phyloP scores from a whole-genome alignment of 73 alveolate species.

The Effrenium voratum region DNA sequence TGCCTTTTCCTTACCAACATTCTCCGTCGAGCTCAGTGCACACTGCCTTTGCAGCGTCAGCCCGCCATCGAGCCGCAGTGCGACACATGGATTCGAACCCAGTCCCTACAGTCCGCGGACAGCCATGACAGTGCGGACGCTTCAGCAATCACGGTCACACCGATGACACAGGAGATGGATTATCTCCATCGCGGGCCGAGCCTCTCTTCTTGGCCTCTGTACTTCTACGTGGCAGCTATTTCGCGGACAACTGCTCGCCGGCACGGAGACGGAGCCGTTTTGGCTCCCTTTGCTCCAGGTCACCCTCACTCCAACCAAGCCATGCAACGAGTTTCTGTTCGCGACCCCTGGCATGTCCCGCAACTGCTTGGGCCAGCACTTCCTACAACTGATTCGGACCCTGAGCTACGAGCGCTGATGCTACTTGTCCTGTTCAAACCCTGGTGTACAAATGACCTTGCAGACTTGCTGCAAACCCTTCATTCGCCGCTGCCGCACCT shows the following conservation, averaged over 20 bases:
- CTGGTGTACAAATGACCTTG: not conserved
- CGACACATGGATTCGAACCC: not conserved
- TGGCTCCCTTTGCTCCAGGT: not conserved
- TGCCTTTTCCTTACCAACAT: not conserved
- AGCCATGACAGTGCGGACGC: not conserved
- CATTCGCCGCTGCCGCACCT: not conserved
- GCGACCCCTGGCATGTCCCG: not conserved
- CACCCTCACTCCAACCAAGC: not conserved
- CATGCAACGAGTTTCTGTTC: not conserved
- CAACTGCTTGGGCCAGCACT: not conserved
- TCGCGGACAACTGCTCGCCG: not conserved
- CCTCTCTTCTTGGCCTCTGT: not conserved
- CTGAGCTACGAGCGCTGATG: not conserved
- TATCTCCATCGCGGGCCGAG: not conserved
- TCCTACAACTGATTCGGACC: not conserved
- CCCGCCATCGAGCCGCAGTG: not conserved
- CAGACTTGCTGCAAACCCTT: not conserved
- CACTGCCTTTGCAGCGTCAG: not conserved
- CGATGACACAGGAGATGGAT: not conserved
- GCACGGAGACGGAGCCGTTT: too few species aligned
- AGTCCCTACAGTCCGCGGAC: not conserved
- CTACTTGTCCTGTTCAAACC: slow-evolving; percentile 16
- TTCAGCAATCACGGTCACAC: not conserved
- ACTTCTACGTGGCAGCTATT: slow-evolving; percentile 15
- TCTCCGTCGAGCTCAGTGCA: not conserved